Conservation (phyloP, 805 yeast species). For the Brettanomyces custersianus region DNA sequence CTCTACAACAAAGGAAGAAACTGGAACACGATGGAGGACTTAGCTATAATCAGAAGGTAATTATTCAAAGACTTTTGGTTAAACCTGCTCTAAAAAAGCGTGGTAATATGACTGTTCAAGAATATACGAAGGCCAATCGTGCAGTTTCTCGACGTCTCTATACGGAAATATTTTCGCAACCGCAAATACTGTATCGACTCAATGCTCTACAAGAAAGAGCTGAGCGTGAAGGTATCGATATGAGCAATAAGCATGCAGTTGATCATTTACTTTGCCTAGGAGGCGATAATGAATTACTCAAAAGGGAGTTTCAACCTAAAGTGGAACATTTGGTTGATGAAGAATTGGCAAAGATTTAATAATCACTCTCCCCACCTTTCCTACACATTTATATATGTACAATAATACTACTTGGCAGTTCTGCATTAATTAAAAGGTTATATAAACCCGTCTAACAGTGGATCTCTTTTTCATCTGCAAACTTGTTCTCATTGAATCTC, state of each 20-base stretch:
- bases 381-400: too few relatives aligned
- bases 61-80: slow-evolving; percentile 48
- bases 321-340: neutral
- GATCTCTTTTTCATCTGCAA: slow-evolving; percentile 55
- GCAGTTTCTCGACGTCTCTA: slow-evolving; percentile 54
- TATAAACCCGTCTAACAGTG: slow-evolving; percentile 25
- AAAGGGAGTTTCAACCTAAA: slow-evolving; percentile 12
- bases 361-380: too few relatives aligned
- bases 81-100: slow-evolving; percentile 40
- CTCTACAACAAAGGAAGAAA: neutral
- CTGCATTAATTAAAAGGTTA: too few relatives aligned
- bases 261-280: slow-evolving; percentile 2
- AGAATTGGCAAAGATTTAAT: too few relatives aligned
- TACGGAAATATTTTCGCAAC: slow-evolving; percentile 13
- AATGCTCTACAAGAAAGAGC: slow-evolving; percentile 21
- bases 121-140: slow-evolving; percentile 58
- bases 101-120: slow-evolving; percentile 13
- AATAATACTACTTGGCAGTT: too few relatives aligned
- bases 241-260: slow-evolving; percentile 7
- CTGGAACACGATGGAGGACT: too few relatives aligned
- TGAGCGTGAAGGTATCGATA: slow-evolving; percentile 20
- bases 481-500: slow-evolving; percentile 51
- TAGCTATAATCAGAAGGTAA: slow-evolving; percentile 36
- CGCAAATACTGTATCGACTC: slow-evolving; percentile 15
- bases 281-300: slow-evolving; percentile 4